These are phyloP conservation scores for Syzygium aromaticum DNA, from an alignment of 345 rosid genomes.

Conservation along the genomic window DNA sequence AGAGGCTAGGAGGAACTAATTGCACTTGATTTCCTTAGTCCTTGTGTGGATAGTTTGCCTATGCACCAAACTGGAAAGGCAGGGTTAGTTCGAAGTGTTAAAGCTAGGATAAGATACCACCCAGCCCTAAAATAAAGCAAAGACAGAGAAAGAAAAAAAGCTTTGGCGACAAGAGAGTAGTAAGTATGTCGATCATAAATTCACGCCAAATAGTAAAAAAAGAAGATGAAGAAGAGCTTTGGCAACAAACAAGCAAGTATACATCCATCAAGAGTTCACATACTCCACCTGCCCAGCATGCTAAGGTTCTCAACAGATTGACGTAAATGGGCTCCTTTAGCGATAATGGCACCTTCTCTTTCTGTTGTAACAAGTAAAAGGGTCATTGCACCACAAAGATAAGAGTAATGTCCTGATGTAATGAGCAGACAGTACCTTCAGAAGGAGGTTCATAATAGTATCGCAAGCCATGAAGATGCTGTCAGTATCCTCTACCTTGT, in stretches of 20 bases:
- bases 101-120: neutral
- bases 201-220: neutral
- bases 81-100: neutral
- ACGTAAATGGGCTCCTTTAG: slow-evolving; percentile 30
- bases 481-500: slow-evolving; percentile 30
- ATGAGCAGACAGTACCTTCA: slow-evolving; percentile 46
- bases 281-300: slow-evolving; percentile 57
- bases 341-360: slow-evolving; percentile 31
- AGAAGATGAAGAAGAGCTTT: neutral
- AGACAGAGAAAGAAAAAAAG: neutral
- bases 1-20: neutral
- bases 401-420: neutral
- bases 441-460: slow-evolving; percentile 68
- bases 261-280: neutral
- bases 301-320: slow-evolving; percentile 52
- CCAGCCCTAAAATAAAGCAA: neutral
- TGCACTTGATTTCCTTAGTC: neutral
- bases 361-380: slow-evolving; percentile 17
- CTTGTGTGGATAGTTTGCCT: neutral
- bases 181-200: neutral
- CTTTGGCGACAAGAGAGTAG: neutral
- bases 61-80: neutral
- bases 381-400: neutral
- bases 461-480: slow-evolving; percentile 76
- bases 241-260: neutral